These are phyloP conservation scores for Penicillium sp. DNA, from an alignment of 2,329 filamentous ascomycete species.

Conservation along the genomic window DNA sequence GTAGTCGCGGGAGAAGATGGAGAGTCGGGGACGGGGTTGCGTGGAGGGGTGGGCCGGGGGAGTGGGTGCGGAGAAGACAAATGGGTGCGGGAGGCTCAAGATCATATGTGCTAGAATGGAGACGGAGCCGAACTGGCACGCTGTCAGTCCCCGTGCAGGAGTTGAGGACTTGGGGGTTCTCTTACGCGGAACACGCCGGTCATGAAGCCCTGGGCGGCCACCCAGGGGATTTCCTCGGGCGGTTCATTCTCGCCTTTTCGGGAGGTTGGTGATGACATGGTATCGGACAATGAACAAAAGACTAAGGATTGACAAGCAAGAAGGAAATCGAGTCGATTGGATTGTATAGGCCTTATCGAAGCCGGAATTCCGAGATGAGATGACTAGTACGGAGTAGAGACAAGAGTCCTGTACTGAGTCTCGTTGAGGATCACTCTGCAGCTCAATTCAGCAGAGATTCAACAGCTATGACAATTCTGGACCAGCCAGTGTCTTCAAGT, in stretches of 20 bases:
- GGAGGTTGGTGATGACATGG: slow-evolving; percentile 45
- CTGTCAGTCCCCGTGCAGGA: not conserved
- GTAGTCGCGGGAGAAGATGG: slow-evolving; percentile 31
- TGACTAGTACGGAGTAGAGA: slow-evolving; percentile 1
- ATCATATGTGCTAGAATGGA: slow-evolving; percentile 50
- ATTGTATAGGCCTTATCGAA: slow-evolving; percentile 6
- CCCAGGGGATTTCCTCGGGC: slow-evolving; percentile 43
- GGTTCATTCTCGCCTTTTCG: slow-evolving; percentile 43
- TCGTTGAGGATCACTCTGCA: not conserved
- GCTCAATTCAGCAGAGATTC: not conserved
- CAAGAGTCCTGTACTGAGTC: not conserved
- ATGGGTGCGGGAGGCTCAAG: slow-evolving; percentile 44
- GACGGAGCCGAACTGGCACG: slow-evolving; percentile 44
- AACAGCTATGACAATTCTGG: not conserved
- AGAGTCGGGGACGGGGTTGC: slow-evolving; percentile 22
- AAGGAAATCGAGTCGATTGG: not conserved
- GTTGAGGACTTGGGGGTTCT: slow-evolving; percentile 2
- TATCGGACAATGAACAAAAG: not conserved
- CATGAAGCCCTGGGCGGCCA: slow-evolving; percentile 46
- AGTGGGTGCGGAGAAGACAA: slow-evolving; percentile 38
- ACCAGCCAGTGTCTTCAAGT: slow-evolving; percentile 15
- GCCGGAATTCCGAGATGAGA: slow-evolving; percentile 2
- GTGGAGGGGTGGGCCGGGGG: slow-evolving; percentile 25
- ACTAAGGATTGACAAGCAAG: not conserved
- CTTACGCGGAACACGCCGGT: slow-evolving; percentile 46